Base-by-base conservation (phyloP, 805 yeast genomes). In the Kluyveromyces wickerhamii region DNA sequence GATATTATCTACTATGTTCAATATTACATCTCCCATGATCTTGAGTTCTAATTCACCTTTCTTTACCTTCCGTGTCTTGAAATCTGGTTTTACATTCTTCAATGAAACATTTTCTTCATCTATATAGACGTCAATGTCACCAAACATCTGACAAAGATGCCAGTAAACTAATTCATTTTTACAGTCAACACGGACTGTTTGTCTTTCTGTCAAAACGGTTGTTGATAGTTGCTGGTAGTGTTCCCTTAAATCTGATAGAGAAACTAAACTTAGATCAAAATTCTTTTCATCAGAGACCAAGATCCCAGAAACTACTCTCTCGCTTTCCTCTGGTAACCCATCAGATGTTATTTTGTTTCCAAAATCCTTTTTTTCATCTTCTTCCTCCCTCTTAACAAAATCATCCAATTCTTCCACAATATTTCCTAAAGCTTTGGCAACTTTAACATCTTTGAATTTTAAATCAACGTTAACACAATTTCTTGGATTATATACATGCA, bases 61-160 rank as follows among this genome's bases (percentile, higher is more conserved):
- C 10, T 34, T 26, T 15, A 31, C 22, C 13, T 32, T 32, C 13
- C 37, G 29, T 17, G 30, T 19, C 21, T 27, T 32, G 18, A 29
- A 14, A 7, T 32, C 29, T n/a, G 26, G 37, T 12, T 29, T 28
- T 6, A 20, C 24, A 10, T 30, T 40, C 7, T 26, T 32, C 45
- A 16, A 38, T 2, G 60, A 51, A 9, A 57, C 38, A 25, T 53
- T 49, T n/a, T 65, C 69, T 36, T 73, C 77, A 44, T 78, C 86
- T 34, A 66, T 66, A 3, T 76, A 37, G 2, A 84, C 71, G 29
- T 79, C 77, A 4, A 87, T 72, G 49, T 69, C 73, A 2, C 96
- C 97, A 68, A 89, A 92, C 98, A 92, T 92, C 54, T 88, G 97
- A 39, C 79, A 74, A 38, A 92, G 69, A 53, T 92, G 97, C 87